Conservation (phyloP, 2,329 filamentous ascomycete genomes). For the Furcasterigmium furcatum region DNA sequence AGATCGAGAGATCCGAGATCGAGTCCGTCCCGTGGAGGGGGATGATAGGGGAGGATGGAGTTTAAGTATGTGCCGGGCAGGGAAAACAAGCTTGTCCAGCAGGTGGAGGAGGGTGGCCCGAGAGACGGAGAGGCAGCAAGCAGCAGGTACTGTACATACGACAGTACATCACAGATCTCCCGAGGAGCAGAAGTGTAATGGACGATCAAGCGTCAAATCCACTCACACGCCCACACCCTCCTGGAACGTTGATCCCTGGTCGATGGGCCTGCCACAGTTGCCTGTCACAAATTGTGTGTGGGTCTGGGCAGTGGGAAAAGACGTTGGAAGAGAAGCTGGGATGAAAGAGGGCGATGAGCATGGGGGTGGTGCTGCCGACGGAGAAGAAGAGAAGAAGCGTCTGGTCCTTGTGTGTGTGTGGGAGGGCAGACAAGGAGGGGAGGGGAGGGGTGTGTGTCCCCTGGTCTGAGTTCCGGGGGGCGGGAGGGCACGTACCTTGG, state of each 20-base stretch:
- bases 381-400: not conserved
- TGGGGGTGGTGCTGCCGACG: not conserved
- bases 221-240: constrained; percentile 13
- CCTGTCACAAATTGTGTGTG: constrained; percentile 55
- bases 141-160: too few relatives aligned
- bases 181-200: constrained; percentile 26
- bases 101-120: constrained; percentile 26
- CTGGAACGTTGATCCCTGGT: constrained; percentile 38
- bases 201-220: constrained; percentile 49
- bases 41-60: constrained; percentile 37
- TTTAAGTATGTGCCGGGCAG: constrained; percentile 37
- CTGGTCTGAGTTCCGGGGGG: constrained; percentile 2
- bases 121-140: constrained; percentile 11
- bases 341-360: constrained; percentile 20
- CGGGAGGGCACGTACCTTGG: constrained; percentile 8
- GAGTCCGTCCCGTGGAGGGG: constrained; percentile 13
- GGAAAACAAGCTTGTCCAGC: constrained; percentile 33
- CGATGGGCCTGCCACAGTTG: constrained; percentile 33
- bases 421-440: not conserved
- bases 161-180: constrained; percentile 20
- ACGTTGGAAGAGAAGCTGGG: constrained; percentile 30
- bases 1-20: constrained; percentile 14
- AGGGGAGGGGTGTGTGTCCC: not conserved
- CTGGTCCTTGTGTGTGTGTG: constrained; percentile 6
- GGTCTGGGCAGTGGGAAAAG: constrained; percentile 28